phyloP scores from a whole-genome alignment of 768 basidiomycete species.

The Tulasnella sp. region DNA sequence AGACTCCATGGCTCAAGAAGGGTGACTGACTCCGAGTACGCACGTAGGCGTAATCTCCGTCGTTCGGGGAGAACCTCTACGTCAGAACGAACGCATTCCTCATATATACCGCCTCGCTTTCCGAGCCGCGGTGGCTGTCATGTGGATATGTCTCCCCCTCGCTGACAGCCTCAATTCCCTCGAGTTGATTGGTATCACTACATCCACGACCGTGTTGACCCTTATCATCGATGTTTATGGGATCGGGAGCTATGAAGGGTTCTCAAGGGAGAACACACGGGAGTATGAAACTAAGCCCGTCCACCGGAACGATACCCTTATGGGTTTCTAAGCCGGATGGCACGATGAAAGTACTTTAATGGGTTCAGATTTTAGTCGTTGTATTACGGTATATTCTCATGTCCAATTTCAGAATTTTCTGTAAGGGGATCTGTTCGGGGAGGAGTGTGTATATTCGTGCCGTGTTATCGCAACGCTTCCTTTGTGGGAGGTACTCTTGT shows the following conservation, averaged over 20 bases:
- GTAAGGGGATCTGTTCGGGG: no score
- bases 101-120: not conserved
- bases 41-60: not conserved
- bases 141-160: slow-evolving; percentile 5
- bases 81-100: not conserved
- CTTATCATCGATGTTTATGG: slow-evolving; percentile 12
- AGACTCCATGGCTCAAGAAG: no score
- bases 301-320: no score
- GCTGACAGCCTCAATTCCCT: slow-evolving; percentile 9
- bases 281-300: no score
- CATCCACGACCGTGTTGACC: not conserved
- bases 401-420: no score
- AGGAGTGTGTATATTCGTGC: no score
- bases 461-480: no score
- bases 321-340: no score
- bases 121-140: not conserved
- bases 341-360: no score
- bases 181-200: slow-evolving; percentile 1
- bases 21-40: not conserved
- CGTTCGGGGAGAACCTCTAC: not conserved
- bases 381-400: no score
- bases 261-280: not conserved
- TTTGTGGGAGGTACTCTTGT: no score
- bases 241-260: not conserved
- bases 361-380: no score